Percentiles rank a stretch among this genome's conserved stretches.
These are phyloP conservation scores for Pichia sp. DNA, from an alignment of 1,139 yeast species.

Conservation along the genomic window DNA sequence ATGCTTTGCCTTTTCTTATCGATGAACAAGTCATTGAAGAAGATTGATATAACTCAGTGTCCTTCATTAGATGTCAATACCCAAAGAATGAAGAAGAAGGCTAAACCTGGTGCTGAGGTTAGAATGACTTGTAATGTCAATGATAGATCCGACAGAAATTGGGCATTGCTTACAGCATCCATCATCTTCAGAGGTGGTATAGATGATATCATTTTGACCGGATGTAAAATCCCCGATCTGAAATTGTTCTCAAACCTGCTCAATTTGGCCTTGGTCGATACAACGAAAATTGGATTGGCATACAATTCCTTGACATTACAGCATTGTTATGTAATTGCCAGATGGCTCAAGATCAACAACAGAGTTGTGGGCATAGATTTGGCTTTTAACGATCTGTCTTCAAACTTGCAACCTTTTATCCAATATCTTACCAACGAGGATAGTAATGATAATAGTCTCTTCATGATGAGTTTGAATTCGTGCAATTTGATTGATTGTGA, in stretches of 20 bases:
- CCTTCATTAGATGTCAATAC: conserved; percentile 53
- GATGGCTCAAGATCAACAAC: conserved; percentile 36
- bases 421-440: conserved; percentile 27
- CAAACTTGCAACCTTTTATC: conserved; percentile 45
- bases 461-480: conserved; percentile 45
- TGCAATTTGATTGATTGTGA: conserved; percentile 34
- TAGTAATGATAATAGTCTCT: conserved; percentile 26
- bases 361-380: conserved; percentile 49
- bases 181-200: conserved; percentile 62
- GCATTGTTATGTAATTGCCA: conserved; percentile 45
- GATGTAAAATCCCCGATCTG: conserved; percentile 57
- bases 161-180: conserved; percentile 66
- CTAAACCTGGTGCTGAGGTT: conserved; percentile 17
- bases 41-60: conserved; percentile 66
- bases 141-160: conserved; percentile 66
- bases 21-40: conserved; percentile 46
- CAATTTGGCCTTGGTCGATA: conserved; percentile 45
- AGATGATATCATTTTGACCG: conserved; percentile 65
- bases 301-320: conserved; percentile 49
- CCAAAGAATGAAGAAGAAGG: conserved; percentile 36
- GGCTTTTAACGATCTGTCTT: conserved; percentile 59
- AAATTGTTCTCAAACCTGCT: conserved; percentile 51
- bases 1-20: conserved; percentile 63
- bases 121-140: conserved; percentile 56
- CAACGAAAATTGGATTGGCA: conserved; percentile 59